A percentile compares a stretch with the other conserved stretches of the same genome.
phyloP scores from a whole-genome alignment of 768 basidiomycete species.

The Boletus insuetus region DNA sequence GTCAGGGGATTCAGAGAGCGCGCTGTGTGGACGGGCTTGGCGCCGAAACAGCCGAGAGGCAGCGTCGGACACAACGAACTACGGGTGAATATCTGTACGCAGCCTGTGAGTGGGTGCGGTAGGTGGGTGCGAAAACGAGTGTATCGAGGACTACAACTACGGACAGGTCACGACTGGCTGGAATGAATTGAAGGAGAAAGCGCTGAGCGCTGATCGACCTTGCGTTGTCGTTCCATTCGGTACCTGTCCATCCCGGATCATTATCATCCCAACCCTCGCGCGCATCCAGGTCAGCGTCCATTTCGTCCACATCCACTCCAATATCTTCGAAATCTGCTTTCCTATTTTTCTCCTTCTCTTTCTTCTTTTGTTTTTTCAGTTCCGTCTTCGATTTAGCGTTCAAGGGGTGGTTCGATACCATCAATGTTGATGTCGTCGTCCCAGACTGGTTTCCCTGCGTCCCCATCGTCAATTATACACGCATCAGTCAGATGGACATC shows the following conservation, averaged over 20 bases:
- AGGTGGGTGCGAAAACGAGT: too few relatives aligned
- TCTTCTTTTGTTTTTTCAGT: conserved; percentile 43
- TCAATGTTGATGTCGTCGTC: conserved; percentile 84
- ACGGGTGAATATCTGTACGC: too few relatives aligned
- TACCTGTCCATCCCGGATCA: conserved; percentile 78
- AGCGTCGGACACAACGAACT: too few relatives aligned
- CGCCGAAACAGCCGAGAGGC: too few relatives aligned
- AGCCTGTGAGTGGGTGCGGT: too few relatives aligned
- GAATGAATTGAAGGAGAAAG: too few relatives aligned
- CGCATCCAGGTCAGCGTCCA: conserved; percentile 60
- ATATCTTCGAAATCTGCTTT: conserved; percentile 39
- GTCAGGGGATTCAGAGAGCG: too few relatives aligned
- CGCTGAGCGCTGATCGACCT: too few relatives aligned
- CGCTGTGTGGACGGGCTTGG: too few relatives aligned
- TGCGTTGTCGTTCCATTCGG: conserved; percentile 85
- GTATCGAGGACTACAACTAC: too few relatives aligned
- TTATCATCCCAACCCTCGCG: conserved; percentile 35
- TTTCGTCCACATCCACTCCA: conserved; percentile 47
- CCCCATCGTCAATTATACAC: conserved; percentile 30
- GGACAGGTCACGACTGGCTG: too few relatives aligned
- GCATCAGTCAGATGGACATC: not conserved
- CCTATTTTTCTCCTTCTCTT: conserved; percentile 41
- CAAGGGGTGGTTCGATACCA: conserved; percentile 48
- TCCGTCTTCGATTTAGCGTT: conserved; percentile 30
- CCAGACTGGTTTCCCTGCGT: conserved; percentile 80